Base-by-base conservation (phyloP, 257 asterid species). In the Henckelia pumila region DNA sequence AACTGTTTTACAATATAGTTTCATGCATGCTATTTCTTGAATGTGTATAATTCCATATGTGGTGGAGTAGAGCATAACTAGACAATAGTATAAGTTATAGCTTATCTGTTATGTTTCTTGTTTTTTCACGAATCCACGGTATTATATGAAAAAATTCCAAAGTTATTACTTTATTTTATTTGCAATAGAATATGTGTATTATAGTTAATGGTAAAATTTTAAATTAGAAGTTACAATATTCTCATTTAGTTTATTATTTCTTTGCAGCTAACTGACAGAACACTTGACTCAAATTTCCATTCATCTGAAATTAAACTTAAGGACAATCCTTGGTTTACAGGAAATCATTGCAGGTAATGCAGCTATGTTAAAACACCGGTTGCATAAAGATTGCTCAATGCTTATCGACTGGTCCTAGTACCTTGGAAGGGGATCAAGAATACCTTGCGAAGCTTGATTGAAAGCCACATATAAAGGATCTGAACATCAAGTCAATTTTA, bases 261-360 rank as follows among this genome's bases (percentile, higher is more conserved):
- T 66, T 64, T 84, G 80, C 95, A 93, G 97, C 70, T 77, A 25
- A 77, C 78, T 64, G 88, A 80, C 65, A 69, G 81, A 82, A 68
- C 79, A 53, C 78, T 82, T 33, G 86, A 73, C 73, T 78, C 96
- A 73, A 68, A 86, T 70, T 82, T 84, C 80, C 79, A 52, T 68
- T 81, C 89, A 66, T 82, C 95, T 22, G 82, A 79, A 74, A 71
- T 73, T 26, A 88, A 83, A 32, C 69, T 72, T 68, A 83, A 70
- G 19, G 88, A 86, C 64, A 86, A 71, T 80, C 68, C 76, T 14
- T 79, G 81, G 90, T 70, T 60, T 71, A 47, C 78, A 37, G 86
- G 91, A 73, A 70, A 67, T 59, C 75, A 72, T 63, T 81, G 67
- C 88, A 81, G 98, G 98, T 92, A 78, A 71, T 70, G 65, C 32